Percentiles rank a stretch among this genome's conserved stretches.
Conservation (phyloP, 164 flowering plant genomes). For the Houttuynia cordata region DNA sequence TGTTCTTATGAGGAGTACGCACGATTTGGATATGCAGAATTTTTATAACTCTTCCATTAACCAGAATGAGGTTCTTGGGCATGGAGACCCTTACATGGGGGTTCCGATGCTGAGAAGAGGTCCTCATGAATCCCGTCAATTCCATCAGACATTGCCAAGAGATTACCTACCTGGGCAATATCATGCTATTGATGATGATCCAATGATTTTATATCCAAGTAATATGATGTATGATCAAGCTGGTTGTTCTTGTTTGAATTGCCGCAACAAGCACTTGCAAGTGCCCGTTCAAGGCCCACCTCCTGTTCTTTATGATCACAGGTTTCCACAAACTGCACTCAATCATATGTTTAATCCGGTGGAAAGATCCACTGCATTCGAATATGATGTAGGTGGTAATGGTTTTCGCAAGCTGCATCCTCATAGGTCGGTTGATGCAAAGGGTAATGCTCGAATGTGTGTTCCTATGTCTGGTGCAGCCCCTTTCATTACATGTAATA, state of each 20-base stretch:
- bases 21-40: constrained; percentile 22
- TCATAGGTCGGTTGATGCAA: constrained; percentile 19
- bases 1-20: constrained; percentile 18
- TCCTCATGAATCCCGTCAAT: constrained; percentile 19
- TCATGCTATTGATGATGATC: constrained; percentile 14
- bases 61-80: constrained; percentile 29
- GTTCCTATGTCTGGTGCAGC: constrained; percentile 67
- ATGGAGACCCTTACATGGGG: constrained; percentile 28
- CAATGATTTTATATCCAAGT: constrained; percentile 21
- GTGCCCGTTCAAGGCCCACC: constrained; percentile 28
- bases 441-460: constrained; percentile 19
- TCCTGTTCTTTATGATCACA: constrained; percentile 14
- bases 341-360: constrained; percentile 23
- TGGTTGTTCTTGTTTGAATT: constrained; percentile 48
- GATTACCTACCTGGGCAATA: constrained; percentile 28
- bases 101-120: constrained; percentile 23
- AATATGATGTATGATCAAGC: constrained; percentile 37
- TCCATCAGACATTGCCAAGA: constrained; percentile 3
- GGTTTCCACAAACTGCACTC: constrained; percentile 19
- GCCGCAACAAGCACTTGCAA: constrained; percentile 34
- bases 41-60: constrained; percentile 29
- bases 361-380: constrained; percentile 18
- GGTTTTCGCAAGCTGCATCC: constrained; percentile 18
- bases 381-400: constrained; percentile 21
- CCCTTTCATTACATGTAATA: constrained; percentile 59